phyloP scores from a whole-genome alignment of 306 rosid genomes.

The Quillaja saponaria region DNA sequence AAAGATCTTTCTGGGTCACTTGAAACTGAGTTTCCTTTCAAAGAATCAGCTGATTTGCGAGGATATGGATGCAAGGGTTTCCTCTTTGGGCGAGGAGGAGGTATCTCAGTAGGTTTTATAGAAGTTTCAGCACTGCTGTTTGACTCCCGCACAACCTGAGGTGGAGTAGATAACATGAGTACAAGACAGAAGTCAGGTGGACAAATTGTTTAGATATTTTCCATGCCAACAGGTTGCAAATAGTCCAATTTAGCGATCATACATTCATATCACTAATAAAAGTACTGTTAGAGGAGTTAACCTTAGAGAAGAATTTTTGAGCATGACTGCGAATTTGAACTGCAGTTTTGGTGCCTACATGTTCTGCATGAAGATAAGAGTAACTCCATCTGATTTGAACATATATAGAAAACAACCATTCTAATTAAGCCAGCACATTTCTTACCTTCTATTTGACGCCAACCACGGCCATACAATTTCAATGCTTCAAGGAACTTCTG shows the following conservation, averaged over 20 bases:
- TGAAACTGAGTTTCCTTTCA: conserved; percentile 38
- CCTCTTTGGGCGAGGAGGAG: conserved; percentile 96
- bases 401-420: conserved; percentile 1
- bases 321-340: conserved; percentile 99
- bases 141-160: conserved; percentile 74
- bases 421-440: conserved; percentile 3
- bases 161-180: conserved; percentile 25
- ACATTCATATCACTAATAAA: background rate
- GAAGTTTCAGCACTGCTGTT: conserved; percentile 55
- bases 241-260: conserved; percentile 4
- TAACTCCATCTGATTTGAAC: conserved; percentile 34
- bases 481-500: conserved; percentile 89
- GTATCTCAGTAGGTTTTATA: conserved; percentile 68
- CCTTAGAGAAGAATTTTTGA: conserved; percentile 99
- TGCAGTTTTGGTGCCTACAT: conserved; percentile 94
- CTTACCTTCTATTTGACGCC: conserved; percentile 98
- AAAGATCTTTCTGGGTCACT: conserved; percentile 59
- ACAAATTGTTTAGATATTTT: background rate
- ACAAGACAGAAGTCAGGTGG: background rate
- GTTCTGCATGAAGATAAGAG: conserved; percentile 68
- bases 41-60: conserved; percentile 56
- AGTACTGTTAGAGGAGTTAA: conserved; percentile 26
- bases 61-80: conserved; percentile 96
- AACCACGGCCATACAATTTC: conserved; percentile 92
- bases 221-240: background rate